These are phyloP conservation scores for Austropuccinia psidii DNA, from an alignment of 1,284 basidiomycete species.

Conservation along the genomic window DNA sequence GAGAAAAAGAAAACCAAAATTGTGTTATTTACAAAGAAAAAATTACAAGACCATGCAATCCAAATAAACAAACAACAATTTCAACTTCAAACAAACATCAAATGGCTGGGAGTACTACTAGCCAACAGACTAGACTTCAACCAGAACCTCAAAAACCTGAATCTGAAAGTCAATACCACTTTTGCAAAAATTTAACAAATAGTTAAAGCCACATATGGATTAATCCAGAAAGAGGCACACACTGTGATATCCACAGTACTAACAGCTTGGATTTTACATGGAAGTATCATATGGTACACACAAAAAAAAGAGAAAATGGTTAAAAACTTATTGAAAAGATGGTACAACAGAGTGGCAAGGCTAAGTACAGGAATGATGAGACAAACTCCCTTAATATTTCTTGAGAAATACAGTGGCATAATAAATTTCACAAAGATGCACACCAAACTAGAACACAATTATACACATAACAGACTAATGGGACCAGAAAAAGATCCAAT, in stretches of 20 bases:
- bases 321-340: background rate
- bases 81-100: background rate
- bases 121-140: background rate
- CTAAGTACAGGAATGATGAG: background rate
- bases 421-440: background rate
- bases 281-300: slow-evolving; percentile 12
- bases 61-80: background rate
- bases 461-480: background rate
- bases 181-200: background rate
- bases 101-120: background rate
- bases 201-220: background rate
- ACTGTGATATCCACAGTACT: background rate
- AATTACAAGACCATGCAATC: background rate
- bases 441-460: background rate
- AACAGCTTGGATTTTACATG: background rate
- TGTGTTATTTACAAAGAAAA: background rate
- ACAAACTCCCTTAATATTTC: background rate
- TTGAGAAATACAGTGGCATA: background rate
- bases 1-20: slow-evolving; percentile 4
- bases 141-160: background rate
- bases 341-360: background rate
- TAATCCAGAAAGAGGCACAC: background rate
- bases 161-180: background rate
- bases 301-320: background rate
- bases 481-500: background rate